phyloP scores from a whole-genome alignment of 768 basidiomycete species.

The Kondoa subrosea region DNA sequence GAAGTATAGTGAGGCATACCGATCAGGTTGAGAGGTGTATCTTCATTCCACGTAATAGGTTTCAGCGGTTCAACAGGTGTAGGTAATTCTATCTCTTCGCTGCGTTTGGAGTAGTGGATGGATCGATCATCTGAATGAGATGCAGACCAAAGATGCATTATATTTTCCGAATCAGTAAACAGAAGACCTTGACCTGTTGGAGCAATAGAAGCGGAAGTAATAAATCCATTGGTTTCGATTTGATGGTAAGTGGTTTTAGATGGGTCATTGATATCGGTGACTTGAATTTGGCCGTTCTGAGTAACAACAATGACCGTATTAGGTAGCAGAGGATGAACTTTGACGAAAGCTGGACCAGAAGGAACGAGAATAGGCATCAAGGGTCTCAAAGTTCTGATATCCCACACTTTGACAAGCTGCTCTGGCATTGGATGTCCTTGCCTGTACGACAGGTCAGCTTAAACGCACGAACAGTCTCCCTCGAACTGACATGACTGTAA shows the following conservation, averaged over 20 bases:
- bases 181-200: conserved; percentile 80
- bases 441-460: conserved; percentile 35
- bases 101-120: conserved; percentile 72
- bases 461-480: conserved; percentile 1
- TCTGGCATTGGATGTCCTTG: conserved; percentile 76
- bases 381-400: conserved; percentile 63
- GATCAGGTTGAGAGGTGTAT: conserved; percentile 75
- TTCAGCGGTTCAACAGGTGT: conserved; percentile 53
- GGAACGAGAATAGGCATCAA: conserved; percentile 76
- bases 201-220: conserved; percentile 65
- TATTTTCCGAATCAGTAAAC: conserved; percentile 74
- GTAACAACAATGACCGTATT: conserved; percentile 61
- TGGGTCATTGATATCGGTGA: conserved; percentile 62
- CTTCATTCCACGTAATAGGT: conserved; percentile 60
- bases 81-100: conserved; percentile 71
- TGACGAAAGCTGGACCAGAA: conserved; percentile 68
- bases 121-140: conserved; percentile 43
- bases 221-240: conserved; percentile 42
- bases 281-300: conserved; percentile 62
- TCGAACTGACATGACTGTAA: conserved; percentile 54
- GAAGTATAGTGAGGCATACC: conserved; percentile 71
- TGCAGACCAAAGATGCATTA: conserved; percentile 53
- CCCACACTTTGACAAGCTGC: conserved; percentile 81
- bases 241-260: conserved; percentile 57
- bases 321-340: conserved; percentile 56